Base-by-base conservation (phyloP, 1,284 basidiomycete genomes). In the Ganoderma sinense region DNA sequence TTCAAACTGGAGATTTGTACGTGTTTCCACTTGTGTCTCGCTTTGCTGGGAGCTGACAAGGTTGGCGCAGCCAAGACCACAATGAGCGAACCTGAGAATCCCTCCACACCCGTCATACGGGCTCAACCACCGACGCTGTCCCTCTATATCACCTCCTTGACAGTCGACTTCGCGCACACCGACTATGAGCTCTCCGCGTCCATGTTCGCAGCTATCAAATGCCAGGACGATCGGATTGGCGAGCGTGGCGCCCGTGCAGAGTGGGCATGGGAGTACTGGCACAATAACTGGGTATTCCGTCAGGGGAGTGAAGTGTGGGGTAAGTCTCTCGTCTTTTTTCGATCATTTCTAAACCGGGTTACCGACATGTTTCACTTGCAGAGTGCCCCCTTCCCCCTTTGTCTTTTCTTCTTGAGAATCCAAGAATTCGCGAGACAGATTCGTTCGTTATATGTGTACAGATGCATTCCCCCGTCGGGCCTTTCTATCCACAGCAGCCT, bases 141-240 rank as follows among this genome's bases (percentile, higher is more conserved):
- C 0, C 82, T 93, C 7, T 91, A 86, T 70, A 87, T 93, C 62
- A 91, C 90, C 0, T 89, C 89, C n/a, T 80, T 91, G 40, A 85
- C 88, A 76, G 77, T 91, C 56, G 90, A 91, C 73, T 88, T 85
- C 71, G 80, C 86, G 10, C 86, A 89, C 69, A 80, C 84, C 2
- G 87, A 90, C 63, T 89, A 88, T 75, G 88, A 90, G 75, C 84
- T 88, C 66, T 84, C 84, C 20, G 86, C 90, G 1, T 88, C 90
- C 11, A 91, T 94, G 82, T 91, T 94, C 83, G 86, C 89, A 14
- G 92, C 90, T 16, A 89, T 94, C 72, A 92, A 91, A 75, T 89
- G 87, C 63, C 86, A 89, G 72, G 87, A 88, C 71, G 87, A 89
- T 70, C 83, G 86, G 56, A 81, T 82, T 11, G 91, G 91, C 14